phyloP scores from a whole-genome alignment of 371 early-diverging fungal genomes.

The Sporodiniella umbellata region DNA sequence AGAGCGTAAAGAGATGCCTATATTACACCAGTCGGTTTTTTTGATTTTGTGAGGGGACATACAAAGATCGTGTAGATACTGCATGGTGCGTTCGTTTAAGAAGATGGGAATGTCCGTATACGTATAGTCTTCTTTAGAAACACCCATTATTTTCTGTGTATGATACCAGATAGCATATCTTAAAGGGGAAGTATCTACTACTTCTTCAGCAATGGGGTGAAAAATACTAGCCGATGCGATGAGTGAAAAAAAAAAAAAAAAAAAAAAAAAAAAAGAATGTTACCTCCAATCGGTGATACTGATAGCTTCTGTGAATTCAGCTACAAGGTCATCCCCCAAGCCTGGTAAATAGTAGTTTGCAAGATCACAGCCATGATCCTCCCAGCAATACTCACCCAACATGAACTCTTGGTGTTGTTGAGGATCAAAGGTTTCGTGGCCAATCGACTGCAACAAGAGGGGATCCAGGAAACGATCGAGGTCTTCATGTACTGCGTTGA shows the following conservation, averaged over 20 bases:
- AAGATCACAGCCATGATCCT: conserved; percentile 63
- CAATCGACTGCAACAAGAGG: conserved; percentile 6
- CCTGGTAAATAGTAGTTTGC: conserved; percentile 60
- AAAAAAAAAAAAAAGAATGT: too few species aligned
- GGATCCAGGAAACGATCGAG: conserved; percentile 44
- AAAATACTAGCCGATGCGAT: too few species aligned
- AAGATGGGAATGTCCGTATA: conserved; percentile 46
- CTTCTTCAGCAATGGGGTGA: conserved; percentile 45
- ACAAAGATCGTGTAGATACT: conserved; percentile 49
- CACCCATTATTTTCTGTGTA: conserved; percentile 56
- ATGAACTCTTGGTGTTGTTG: conserved; percentile 45
- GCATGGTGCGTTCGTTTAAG: conserved; percentile 47
- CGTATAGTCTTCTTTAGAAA: conserved; percentile 62
- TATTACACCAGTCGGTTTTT: conserved; percentile 52
- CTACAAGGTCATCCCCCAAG: conserved; percentile 57
- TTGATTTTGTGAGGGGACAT: conserved; percentile 41
- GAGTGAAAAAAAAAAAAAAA: too few species aligned
- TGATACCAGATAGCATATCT: conserved; percentile 65
- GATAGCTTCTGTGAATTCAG: conserved; percentile 56
- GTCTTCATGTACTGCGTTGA: conserved; percentile 47
- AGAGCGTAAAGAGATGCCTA: conserved; percentile 57
- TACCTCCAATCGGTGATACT: conserved; percentile 67
- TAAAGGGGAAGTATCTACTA: conserved; percentile 59
- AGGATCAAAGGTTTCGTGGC: conserved; percentile 36
- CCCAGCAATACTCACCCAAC: conserved; percentile 66